phyloP scores from a whole-genome alignment of 345 rosid species.

The Euphorbia tirucalli region DNA sequence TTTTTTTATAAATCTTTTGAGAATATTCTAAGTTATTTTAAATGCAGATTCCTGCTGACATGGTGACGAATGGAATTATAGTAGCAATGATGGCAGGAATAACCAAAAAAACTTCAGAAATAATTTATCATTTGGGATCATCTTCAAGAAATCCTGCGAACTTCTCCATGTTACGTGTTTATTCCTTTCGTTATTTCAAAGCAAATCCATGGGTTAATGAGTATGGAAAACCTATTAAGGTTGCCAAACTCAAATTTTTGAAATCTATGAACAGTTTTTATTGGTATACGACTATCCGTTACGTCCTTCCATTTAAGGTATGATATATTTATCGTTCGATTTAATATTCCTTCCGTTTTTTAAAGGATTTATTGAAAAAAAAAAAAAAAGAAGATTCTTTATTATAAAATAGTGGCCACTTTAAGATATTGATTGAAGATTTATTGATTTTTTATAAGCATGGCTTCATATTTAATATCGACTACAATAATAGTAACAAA shows the following conservation, averaged over 20 bases:
- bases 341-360: too few relatives aligned
- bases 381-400: too few relatives aligned
- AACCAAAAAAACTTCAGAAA: not conserved
- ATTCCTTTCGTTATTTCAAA: not conserved
- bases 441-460: too few relatives aligned
- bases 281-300: constrained; percentile 7
- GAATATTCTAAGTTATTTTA: too few relatives aligned
- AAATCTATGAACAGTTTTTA: constrained; percentile 9
- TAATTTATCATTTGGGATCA: constrained; percentile 15
- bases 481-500: too few relatives aligned
- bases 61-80: too few relatives aligned
- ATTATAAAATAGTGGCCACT: too few relatives aligned
- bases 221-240: constrained; percentile 1
- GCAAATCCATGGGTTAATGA: constrained; percentile 14
- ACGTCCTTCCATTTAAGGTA: constrained; percentile 13
- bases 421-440: too few relatives aligned
- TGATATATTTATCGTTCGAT: too few relatives aligned
- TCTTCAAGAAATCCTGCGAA: constrained; percentile 14
- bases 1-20: too few relatives aligned
- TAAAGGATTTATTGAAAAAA: too few relatives aligned
- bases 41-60: constrained; percentile 14
- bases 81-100: constrained; percentile 7
- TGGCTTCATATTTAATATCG: too few relatives aligned
- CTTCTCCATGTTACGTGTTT: not conserved
- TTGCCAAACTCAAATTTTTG: not conserved